Evolutionary conservation across 2,329 filamentous ascomycete genomes (phyloP).

Genomic region (Ophiostoma quercus): DNA sequence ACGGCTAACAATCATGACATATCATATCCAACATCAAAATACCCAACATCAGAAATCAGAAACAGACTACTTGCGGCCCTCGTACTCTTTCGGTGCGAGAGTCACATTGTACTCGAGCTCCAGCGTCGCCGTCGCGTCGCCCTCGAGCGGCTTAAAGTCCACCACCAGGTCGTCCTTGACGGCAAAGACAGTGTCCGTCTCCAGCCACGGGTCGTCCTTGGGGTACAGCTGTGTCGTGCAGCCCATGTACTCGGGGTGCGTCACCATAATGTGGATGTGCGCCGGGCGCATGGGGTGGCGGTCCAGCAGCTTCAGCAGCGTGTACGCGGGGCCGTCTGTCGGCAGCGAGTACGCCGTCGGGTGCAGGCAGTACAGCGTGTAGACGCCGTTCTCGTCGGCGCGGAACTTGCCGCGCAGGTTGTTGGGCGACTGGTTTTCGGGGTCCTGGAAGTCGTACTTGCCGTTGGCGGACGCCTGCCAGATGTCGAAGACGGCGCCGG

Average conservation of each 20-base stretch:
- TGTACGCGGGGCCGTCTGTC: conserved; percentile 48
- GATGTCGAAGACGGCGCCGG: conserved; percentile 63
- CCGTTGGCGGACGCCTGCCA: conserved; percentile 73
- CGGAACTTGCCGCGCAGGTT: conserved; percentile 63
- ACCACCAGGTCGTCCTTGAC: conserved; percentile 38
- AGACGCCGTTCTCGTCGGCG: conserved; percentile 59
- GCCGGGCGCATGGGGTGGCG: conserved; percentile 54
- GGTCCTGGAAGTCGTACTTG: conserved; percentile 62
- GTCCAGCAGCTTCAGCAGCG: conserved; percentile 50
- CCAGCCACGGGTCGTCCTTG: conserved; percentile 51
- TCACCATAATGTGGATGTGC: conserved; percentile 55
- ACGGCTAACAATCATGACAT: neutral
- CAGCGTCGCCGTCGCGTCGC: conserved; percentile 32
- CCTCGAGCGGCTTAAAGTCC: conserved; percentile 35
- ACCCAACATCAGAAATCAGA: neutral
- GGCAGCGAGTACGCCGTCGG: conserved; percentile 44
- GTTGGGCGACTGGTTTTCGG: conserved; percentile 55
- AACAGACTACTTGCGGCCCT: conserved; percentile 18
- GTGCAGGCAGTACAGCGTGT: conserved; percentile 51
- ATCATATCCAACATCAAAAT: conserved; percentile 5
- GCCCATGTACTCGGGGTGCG: conserved; percentile 53
- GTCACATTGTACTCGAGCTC: conserved; percentile 39
- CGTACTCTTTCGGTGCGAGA: conserved; percentile 34
- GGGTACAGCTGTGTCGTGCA: conserved; percentile 65
- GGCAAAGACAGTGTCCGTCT: conserved; percentile 38